These are phyloP conservation scores for Aspergillus transmontanensis DNA, from an alignment of 2,329 filamentous ascomycete species.

Conservation along the genomic window DNA sequence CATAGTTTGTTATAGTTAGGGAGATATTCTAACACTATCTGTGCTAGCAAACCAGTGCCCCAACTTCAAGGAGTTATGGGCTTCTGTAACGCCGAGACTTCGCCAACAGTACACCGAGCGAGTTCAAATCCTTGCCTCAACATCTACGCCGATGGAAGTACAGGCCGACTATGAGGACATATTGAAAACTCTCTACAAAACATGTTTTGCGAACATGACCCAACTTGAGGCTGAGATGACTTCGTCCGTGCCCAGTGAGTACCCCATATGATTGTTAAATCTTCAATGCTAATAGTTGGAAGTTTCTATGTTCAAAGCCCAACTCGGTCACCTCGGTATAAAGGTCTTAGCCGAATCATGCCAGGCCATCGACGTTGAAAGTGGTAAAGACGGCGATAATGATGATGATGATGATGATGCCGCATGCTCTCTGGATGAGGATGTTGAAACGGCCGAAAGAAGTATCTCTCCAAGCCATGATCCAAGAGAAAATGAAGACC, in stretches of 20 bases:
- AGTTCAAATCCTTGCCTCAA: background rate
- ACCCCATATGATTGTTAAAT: background rate
- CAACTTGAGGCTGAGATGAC: background rate
- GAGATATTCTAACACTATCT: background rate
- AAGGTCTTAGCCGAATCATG: background rate
- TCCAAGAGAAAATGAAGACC: slow-evolving; percentile 35
- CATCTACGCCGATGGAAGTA: background rate
- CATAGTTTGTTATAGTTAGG: no score
- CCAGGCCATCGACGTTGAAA: background rate
- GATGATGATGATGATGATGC: background rate
- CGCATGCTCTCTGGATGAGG: background rate
- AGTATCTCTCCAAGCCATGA: background rate
- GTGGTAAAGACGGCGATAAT: background rate
- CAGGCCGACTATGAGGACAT: background rate
- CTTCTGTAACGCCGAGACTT: background rate
- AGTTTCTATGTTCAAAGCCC: background rate
- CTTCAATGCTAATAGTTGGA: background rate
- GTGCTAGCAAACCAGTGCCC: background rate
- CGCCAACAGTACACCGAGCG: background rate
- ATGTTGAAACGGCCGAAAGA: background rate
- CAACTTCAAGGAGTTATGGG: background rate
- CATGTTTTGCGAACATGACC: background rate
- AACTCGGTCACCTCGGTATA: background rate
- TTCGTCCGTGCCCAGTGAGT: slow-evolving; percentile 1
- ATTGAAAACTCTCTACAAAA: background rate